Percentiles rank a stretch among this genome's conserved stretches.
These are phyloP conservation scores for Isabelozyma rhagii DNA, from an alignment of 805 yeast species.

Conservation along the genomic window DNA sequence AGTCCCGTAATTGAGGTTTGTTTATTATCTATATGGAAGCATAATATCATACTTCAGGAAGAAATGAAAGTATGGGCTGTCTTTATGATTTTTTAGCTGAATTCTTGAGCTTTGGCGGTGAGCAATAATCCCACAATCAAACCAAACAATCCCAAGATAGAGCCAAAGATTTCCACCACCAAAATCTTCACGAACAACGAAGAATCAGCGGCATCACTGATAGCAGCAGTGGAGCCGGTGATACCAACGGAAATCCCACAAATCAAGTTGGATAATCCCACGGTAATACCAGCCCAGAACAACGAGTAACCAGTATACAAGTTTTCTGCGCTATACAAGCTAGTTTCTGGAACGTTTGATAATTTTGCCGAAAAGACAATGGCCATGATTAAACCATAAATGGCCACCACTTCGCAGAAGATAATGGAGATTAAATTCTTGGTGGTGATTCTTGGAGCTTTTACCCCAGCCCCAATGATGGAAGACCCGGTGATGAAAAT, in stretches of 20 bases:
- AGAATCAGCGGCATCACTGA: slow-evolving; percentile 96
- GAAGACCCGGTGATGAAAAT: slow-evolving; percentile 94
- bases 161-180: slow-evolving; percentile 96
- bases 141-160: slow-evolving; percentile 92
- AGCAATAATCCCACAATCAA: slow-evolving; percentile 94
- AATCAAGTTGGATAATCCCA: slow-evolving; percentile 86
- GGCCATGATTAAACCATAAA: slow-evolving; percentile 95
- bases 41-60: not conserved
- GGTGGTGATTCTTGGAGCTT: slow-evolving; percentile 95
- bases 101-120: slow-evolving; percentile 94
- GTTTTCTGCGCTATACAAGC: slow-evolving; percentile 74
- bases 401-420: slow-evolving; percentile 99
- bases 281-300: slow-evolving; percentile 98
- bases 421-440: slow-evolving; percentile 94
- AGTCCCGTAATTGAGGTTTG: not conserved
- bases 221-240: slow-evolving; percentile 98
- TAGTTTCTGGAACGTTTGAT: slow-evolving; percentile 59
- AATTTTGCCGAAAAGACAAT: slow-evolving; percentile 94
- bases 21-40: not conserved
- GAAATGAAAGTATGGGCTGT: not conserved
- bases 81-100: slow-evolving; percentile 43
- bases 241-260: slow-evolving; percentile 98
- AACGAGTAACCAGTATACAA: slow-evolving; percentile 91
- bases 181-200: slow-evolving; percentile 91
- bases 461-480: slow-evolving; percentile 96